Percentiles rank a stretch among this genome's conserved stretches.
Conservation (phyloP, 1,139 yeast genomes). For the Suhomyces maxii region DNA sequence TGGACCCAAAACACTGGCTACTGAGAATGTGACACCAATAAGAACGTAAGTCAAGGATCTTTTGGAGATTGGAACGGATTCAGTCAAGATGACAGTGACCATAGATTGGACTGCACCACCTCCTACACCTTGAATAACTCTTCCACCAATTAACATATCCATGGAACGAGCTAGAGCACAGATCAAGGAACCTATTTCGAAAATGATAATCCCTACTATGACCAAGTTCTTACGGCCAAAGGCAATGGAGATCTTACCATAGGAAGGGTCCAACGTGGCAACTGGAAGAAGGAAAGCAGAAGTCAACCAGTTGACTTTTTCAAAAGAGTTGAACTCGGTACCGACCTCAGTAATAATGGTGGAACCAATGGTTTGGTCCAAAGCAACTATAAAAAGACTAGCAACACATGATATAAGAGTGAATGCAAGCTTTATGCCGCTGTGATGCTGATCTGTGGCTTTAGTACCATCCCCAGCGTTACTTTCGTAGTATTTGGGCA, state of each 20-base stretch:
- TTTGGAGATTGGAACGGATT: slow-evolving; percentile 58
- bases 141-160: slow-evolving; percentile 66
- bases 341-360: slow-evolving; percentile 60
- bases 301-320: slow-evolving; percentile 60
- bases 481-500: slow-evolving; percentile 31
- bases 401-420: slow-evolving; percentile 49
- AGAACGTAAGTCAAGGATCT: slow-evolving; percentile 54
- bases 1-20: slow-evolving; percentile 64
- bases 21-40: slow-evolving; percentile 53
- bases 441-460: slow-evolving; percentile 48
- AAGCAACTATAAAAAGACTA: slow-evolving; percentile 59
- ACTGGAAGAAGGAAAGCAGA: slow-evolving; percentile 61
- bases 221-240: slow-evolving; percentile 60
- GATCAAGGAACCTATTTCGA: slow-evolving; percentile 63
- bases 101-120: slow-evolving; percentile 69
- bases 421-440: slow-evolving; percentile 41
- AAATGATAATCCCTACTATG: slow-evolving; percentile 50
- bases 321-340: slow-evolving; percentile 51
- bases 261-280: slow-evolving; percentile 57
- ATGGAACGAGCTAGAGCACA: slow-evolving; percentile 58
- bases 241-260: slow-evolving; percentile 62
- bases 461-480: slow-evolving; percentile 62
- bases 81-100: slow-evolving; percentile 59
- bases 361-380: slow-evolving; percentile 68
- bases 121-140: slow-evolving; percentile 72